Evolutionary conservation across 2,329 filamentous ascomycete species (phyloP), one percentile per base, ranked within the genome.

Genomic region (Hyphodiscus sp.): DNA sequence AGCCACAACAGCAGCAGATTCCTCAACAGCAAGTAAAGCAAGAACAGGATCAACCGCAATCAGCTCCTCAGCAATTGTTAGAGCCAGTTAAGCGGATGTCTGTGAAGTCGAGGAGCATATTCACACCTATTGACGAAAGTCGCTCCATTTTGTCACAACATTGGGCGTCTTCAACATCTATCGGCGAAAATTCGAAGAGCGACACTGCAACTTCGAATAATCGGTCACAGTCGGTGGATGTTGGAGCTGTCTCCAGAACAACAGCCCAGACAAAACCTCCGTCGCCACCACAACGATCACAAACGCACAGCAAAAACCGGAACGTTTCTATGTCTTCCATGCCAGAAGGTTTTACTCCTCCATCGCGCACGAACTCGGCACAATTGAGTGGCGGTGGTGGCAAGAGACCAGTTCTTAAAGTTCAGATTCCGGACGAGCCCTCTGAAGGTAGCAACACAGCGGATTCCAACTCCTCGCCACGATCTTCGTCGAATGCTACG

Each of bases 61-160:
- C 81, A 58, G 76, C 76, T 16, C 74, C 76, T 30, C 76, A 61
- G 44, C 73, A 69, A 71, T 62, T 79, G 74, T 67, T 73, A 68
- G 66, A 82, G 70, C 68, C 78, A 65, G 58, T 71, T 20, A 71
- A 72, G 41, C 71, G 81, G 61, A 67, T 77, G 68, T 73, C 83
- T 52, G 69, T 76, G 52, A 77, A 78, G 58, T 72, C 71, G 9
- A 77, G 74, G 61, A 96, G 91, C 69, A 97, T 99, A 55, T 97
- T 97, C 68, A 99, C 94, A 0, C 94, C 94, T 0, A 95, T 99
- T 58, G 94, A 97, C 64, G 91, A 96, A 68, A 91, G 87, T 63
- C 82, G 89, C 47, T 96, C 91, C 1, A 86, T 96, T 54, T 73
- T 96, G 44, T 90, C 89, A 13, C 89, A 92, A 60, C 91, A 96